These are phyloP conservation scores for Chaetomidium leptoderma DNA, from an alignment of 495 filamentous ascomycete species.

Conservation along the genomic window DNA sequence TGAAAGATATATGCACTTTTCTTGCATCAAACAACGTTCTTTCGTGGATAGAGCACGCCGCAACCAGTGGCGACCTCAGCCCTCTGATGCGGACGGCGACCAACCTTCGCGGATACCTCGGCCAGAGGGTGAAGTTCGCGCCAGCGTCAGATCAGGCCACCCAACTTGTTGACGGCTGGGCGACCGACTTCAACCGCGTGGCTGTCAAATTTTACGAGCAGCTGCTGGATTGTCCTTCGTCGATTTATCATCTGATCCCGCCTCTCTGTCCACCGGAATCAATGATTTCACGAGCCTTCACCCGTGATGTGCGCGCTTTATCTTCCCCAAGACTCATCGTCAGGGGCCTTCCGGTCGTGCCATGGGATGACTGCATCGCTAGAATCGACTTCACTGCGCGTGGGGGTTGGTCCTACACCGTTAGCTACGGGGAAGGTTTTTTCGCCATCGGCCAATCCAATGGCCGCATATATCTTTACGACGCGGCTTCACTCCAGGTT, in stretches of 20 bases:
- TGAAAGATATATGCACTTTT: slow-evolving; percentile 22
- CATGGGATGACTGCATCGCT: slow-evolving; percentile 35
- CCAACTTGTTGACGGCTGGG: slow-evolving; percentile 25
- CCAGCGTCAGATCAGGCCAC: slow-evolving; percentile 22
- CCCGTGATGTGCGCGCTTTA: background rate
- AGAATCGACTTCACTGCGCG: slow-evolving; percentile 28
- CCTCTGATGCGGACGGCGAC: slow-evolving; percentile 23
- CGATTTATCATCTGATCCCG: slow-evolving; percentile 35
- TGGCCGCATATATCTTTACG: slow-evolving; percentile 28
- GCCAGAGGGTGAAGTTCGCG: slow-evolving; percentile 22
- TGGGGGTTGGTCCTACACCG: slow-evolving; percentile 11
- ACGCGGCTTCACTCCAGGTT: slow-evolving; percentile 23
- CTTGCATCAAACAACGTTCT: slow-evolving; percentile 23
- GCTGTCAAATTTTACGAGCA: slow-evolving; percentile 31
- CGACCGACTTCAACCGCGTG: slow-evolving; percentile 34
- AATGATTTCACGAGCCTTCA: slow-evolving; percentile 23
- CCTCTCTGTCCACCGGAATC: slow-evolving; percentile 34
- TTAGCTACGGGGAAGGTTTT: slow-evolving; percentile 20
- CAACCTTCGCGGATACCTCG: slow-evolving; percentile 31
- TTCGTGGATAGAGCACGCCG: slow-evolving; percentile 32
- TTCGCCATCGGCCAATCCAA: slow-evolving; percentile 33
- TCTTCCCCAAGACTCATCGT: background rate
- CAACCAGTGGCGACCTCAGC: slow-evolving; percentile 19
- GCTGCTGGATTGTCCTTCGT: slow-evolving; percentile 29
- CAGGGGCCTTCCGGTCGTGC: slow-evolving; percentile 13